A percentile compares a stretch with the other conserved stretches of the same genome.
These are phyloP conservation scores for Gastrolobium bilobum DNA, from an alignment of 306 rosid genomes.

Conservation along the genomic window DNA sequence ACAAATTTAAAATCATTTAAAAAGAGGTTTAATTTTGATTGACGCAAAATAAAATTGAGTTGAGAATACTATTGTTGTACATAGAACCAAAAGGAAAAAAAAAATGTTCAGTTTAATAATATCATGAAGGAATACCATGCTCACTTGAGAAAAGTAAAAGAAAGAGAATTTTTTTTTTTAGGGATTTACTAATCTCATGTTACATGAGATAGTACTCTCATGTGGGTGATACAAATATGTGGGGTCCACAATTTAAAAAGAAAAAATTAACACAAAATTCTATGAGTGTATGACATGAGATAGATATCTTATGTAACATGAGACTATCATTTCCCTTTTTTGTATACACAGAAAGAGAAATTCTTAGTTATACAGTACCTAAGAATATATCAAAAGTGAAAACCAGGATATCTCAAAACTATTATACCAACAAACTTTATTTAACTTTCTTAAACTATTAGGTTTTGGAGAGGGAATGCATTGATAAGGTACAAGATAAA, in stretches of 20 bases:
- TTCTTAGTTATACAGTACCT: too few relatives aligned
- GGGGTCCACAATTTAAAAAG: too few relatives aligned
- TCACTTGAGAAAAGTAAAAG: background rate
- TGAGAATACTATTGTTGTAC: background rate
- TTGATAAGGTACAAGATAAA: background rate
- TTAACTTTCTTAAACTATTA: constrained; percentile 28
- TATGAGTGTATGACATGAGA: too few relatives aligned
- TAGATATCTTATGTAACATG: too few relatives aligned
- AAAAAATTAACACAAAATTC: too few relatives aligned
- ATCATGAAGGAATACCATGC: background rate
- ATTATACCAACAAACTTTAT: background rate
- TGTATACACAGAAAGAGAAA: background rate
- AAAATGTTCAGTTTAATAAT: background rate
- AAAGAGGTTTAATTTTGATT: constrained; percentile 6
- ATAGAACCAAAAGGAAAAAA: background rate
- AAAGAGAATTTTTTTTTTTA: too few relatives aligned
- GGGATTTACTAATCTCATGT: too few relatives aligned
- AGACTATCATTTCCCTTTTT: too few relatives aligned
- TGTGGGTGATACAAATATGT: too few relatives aligned
- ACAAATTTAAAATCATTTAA: background rate
- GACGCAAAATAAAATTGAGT: background rate
- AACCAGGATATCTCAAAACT: background rate
- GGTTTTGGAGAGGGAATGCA: background rate
- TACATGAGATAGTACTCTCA: too few relatives aligned
- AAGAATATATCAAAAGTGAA: background rate